Evolutionary conservation across 148 eudicot species (phyloP), one percentile per base, ranked within the genome.

Genomic region (Silene latifolia): DNA sequence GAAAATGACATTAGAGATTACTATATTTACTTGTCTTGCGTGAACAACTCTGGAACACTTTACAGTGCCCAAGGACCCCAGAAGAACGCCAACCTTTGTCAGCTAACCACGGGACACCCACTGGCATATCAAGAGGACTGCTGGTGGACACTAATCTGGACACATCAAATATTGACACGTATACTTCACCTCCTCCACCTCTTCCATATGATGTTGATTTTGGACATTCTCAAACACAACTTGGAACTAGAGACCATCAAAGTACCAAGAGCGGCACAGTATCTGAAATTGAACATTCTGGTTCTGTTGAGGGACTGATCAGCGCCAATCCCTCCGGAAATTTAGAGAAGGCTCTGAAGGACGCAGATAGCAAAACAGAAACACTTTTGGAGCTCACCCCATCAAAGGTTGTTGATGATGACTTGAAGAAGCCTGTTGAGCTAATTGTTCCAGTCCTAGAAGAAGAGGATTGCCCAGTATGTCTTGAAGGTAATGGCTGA

Each of bases 391-490:
- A 87, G 46, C 85, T 89, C 62, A 80, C 75, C 46, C 69, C 83
- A 11, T 74, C 79, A 35, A 79, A 84, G 32, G 82, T 82, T 65
- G 8, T 61, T 63, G 89, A 88, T 53, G 84, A 83, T 80, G 91
- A 83, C 65, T 86, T 91, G 75, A 87, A 87, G 72, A 85, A 86
- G 75, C 85, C 87, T 25, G 86, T 71, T 63, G 90, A 93, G 71
- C 74, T 82, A 61, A 51, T 78, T 48, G 73, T 80, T 25, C 59
- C 82, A 25, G 71, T 77, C 23, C 66, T 64, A 21, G 86, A 81
- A 66, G 91, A 85, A 51, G 97, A 92, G 77, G 97, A 91, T 62
- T 93, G 98, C 67, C 98, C 98, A 67, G 91, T 81, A 58, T 93
- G 98, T 86, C 97, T 93, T 63, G 98, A 91, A 88, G 97, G 97